Evolutionary conservation across 148 eudicot genomes (phyloP).

Genomic region (Rhododendron ferrugineum): DNA sequence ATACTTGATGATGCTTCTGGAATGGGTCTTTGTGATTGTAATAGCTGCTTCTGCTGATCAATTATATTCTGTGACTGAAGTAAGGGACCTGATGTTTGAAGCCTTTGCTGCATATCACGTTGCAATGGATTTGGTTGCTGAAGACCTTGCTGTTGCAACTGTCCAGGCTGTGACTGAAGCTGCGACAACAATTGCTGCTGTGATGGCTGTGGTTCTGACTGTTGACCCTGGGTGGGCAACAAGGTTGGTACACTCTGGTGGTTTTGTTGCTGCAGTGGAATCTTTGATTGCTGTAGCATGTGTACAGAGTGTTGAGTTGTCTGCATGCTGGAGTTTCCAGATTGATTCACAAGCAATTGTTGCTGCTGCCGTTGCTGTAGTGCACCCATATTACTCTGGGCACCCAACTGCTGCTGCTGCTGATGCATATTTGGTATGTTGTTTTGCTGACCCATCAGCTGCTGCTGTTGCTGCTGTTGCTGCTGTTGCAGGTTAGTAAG

Average conservation of each 20-base stretch:
- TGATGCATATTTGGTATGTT: conserved; percentile 43
- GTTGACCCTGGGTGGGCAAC: conserved; percentile 55
- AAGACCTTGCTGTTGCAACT: conserved; percentile 65
- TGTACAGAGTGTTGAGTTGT: conserved; percentile 60
- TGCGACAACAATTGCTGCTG: conserved; percentile 77
- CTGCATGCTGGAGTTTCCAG: conserved; percentile 56
- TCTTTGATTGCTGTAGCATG: conserved; percentile 63
- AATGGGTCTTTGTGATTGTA: conserved; percentile 65
- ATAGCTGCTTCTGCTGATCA: conserved; percentile 82
- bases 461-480: conserved; percentile 49
- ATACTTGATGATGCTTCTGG: conserved; percentile 77
- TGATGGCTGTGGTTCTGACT: conserved; percentile 43
- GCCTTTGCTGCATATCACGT: conserved; percentile 75
- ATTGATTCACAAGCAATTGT: conserved; percentile 62
- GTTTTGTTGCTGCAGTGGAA: conserved; percentile 56
- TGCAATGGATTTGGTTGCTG: conserved; percentile 68
- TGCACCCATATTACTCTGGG: conserved; percentile 48
- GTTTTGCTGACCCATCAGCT: conserved; percentile 49
- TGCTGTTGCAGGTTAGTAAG: conserved; percentile 46
- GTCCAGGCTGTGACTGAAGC: conserved; percentile 72
- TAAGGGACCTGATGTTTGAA: conserved; percentile 58
- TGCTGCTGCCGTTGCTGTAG: conserved; percentile 40
- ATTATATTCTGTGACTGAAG: conserved; percentile 66
- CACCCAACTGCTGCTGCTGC: conserved; percentile 67
- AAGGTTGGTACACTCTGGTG: conserved; percentile 47